Percentiles rank a stretch among this genome's conserved stretches.
Evolutionary conservation across 345 rosid genomes (phyloP).

Genomic region (Erucastrum elatum): DNA sequence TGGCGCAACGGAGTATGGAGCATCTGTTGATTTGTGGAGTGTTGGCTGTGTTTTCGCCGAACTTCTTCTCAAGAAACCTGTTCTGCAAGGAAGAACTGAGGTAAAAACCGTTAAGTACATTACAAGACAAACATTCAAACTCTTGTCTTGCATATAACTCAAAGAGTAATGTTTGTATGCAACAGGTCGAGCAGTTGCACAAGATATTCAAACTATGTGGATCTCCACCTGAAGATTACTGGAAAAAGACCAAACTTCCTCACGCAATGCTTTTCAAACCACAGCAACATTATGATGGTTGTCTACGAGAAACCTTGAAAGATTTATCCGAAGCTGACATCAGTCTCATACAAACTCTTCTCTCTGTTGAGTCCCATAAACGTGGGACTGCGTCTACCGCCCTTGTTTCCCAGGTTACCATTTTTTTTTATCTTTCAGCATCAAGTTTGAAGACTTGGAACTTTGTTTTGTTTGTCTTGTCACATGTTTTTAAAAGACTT

Average conservation of each 20-base stretch:
- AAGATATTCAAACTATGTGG: slow-evolving; percentile 98
- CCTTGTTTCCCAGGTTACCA: slow-evolving; percentile 82
- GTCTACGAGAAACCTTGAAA: slow-evolving; percentile 67
- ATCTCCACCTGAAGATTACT: slow-evolving; percentile 90
- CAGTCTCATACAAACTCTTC: slow-evolving; percentile 69
- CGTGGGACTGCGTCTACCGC: slow-evolving; percentile 86
- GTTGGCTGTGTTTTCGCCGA: slow-evolving; percentile 98
- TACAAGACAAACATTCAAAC: not conserved
- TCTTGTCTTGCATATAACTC: slow-evolving; percentile 12
- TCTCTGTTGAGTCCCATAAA: slow-evolving; percentile 81
- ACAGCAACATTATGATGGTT: slow-evolving; percentile 81
- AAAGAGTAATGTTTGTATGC: not conserved
- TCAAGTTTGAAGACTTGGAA: not conserved
- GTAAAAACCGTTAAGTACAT: slow-evolving; percentile 40
- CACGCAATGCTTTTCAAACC: slow-evolving; percentile 88
- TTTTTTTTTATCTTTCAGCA: not conserved
- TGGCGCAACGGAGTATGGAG: slow-evolving; percentile 84
- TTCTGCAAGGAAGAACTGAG: slow-evolving; percentile 96
- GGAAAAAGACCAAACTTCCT: slow-evolving; percentile 92
- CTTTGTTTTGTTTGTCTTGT: not conserved
- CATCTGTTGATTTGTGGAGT: slow-evolving; percentile 95
- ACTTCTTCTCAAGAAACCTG: slow-evolving; percentile 73
- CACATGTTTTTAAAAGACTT: not conserved
- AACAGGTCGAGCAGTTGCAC: slow-evolving; percentile 89
- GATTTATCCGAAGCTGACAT: slow-evolving; percentile 58